Evolutionary conservation across 1,284 basidiomycete species (phyloP).

Genomic region (Puccinia triticina): DNA sequence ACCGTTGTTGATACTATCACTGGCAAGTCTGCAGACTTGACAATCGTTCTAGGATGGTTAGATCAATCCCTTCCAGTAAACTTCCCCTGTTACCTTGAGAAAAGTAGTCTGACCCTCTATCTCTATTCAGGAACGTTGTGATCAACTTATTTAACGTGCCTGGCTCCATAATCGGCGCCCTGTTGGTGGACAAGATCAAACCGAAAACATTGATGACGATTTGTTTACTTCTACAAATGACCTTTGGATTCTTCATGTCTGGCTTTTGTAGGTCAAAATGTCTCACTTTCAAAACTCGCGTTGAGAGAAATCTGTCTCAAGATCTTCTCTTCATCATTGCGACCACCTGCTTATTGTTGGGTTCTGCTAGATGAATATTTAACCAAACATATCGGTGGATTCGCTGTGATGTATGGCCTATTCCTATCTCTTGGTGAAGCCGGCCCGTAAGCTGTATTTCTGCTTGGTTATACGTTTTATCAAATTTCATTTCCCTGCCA

Average conservation of each 20-base stretch:
- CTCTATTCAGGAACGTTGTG: slow-evolving; percentile 59
- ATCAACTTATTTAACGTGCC: slow-evolving; percentile 64
- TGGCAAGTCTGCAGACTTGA: slow-evolving; percentile 64
- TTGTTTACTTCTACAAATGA: slow-evolving; percentile 66
- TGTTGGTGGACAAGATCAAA: slow-evolving; percentile 65
- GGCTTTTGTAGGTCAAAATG: slow-evolving; percentile 63
- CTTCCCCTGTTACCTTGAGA: not conserved
- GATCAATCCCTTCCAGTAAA: not conserved
- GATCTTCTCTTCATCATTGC: slow-evolving; percentile 1
- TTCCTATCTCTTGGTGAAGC: slow-evolving; percentile 71
- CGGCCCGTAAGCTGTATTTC: slow-evolving; percentile 78
- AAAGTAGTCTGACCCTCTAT: not conserved
- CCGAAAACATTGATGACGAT: slow-evolving; percentile 55
- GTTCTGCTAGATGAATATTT: slow-evolving; percentile 58
- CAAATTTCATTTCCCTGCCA: not conserved
- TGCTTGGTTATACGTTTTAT: slow-evolving; percentile 57
- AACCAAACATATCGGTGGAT: slow-evolving; percentile 66
- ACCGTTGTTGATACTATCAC: slow-evolving; percentile 74
- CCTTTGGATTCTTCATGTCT: slow-evolving; percentile 82
- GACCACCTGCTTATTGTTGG: slow-evolving; percentile 61
- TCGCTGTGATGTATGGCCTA: slow-evolving; percentile 77
- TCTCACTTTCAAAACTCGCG: slow-evolving; percentile 54
- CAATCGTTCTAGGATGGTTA: slow-evolving; percentile 48
- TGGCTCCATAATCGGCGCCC: slow-evolving; percentile 75
- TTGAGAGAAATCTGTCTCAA: slow-evolving; percentile 47